Conservation (phyloP, 805 yeast species). For the Dipodascus albidus region DNA sequence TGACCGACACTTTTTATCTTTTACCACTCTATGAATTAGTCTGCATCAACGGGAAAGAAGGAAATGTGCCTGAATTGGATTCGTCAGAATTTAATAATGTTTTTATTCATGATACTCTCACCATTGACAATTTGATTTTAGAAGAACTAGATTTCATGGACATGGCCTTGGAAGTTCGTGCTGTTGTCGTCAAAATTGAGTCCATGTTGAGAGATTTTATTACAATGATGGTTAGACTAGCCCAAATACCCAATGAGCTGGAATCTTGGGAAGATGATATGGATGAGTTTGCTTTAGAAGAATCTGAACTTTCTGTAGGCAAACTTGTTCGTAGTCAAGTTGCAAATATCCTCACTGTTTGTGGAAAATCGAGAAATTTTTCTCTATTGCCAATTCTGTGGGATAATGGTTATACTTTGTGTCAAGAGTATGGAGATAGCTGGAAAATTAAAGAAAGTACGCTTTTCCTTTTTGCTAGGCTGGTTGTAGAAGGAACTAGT, state of each 20-base stretch:
- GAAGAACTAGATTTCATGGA: background rate
- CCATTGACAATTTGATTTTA: background rate
- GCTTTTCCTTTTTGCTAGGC: background rate
- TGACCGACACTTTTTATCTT: background rate
- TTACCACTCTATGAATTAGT: background rate
- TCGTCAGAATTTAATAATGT: background rate
- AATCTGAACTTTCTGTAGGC: slow-evolving; percentile 54
- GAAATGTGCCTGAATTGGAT: background rate
- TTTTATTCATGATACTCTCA: background rate
- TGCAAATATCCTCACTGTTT: slow-evolving; percentile 31
- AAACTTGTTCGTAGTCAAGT: slow-evolving; percentile 49
- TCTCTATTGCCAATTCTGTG: background rate
- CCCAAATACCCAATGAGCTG: background rate
- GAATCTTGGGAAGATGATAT: slow-evolving; percentile 44
- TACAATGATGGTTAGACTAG: background rate
- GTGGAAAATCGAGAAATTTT: background rate
- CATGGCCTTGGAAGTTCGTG: background rate
- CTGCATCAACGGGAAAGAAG: background rate
- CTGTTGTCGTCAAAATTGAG: background rate
- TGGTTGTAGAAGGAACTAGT: background rate
- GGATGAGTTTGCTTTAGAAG: slow-evolving; percentile 61
- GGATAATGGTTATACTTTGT: background rate
- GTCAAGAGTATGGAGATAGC: background rate
- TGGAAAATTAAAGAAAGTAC: background rate
- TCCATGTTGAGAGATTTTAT: background rate